Percentiles rank a stretch among this genome's conserved stretches.
Evolutionary conservation across 2,329 filamentous ascomycete species (phyloP).

Genomic region (Cladosporium cucumerinum): DNA sequence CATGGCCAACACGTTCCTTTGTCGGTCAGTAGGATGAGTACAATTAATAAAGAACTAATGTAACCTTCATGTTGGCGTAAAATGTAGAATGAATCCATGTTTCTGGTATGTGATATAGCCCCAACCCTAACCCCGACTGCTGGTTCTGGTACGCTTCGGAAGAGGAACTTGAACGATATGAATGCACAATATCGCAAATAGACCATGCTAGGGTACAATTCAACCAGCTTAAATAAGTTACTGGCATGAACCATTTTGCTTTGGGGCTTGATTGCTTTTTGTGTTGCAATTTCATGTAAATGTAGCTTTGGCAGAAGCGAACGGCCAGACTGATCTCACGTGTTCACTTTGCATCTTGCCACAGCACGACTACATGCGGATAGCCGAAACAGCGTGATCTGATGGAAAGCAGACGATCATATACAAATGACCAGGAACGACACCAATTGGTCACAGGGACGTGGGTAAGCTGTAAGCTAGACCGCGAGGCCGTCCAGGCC

Average conservation of each 20-base stretch:
- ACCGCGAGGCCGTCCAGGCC: too few relatives aligned
- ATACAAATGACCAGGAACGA: too few relatives aligned
- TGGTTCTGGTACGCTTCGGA: background rate
- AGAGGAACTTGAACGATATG: background rate
- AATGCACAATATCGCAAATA: background rate
- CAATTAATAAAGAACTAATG: background rate
- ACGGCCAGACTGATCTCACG: background rate
- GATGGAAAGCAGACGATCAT: too few relatives aligned
- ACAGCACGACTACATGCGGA: too few relatives aligned
- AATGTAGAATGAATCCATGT: too few relatives aligned
- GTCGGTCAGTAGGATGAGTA: background rate
- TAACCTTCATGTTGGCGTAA: too few relatives aligned
- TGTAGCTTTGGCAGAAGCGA: background rate
- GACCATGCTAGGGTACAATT: background rate
- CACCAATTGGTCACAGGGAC: too few relatives aligned
- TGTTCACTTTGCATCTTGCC: too few relatives aligned
- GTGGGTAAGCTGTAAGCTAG: background rate
- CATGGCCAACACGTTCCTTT: background rate
- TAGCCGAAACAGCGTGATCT: too few relatives aligned
- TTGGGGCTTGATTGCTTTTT: background rate
- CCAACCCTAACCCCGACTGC: background rate
- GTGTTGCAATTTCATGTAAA: background rate
- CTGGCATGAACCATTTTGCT: background rate
- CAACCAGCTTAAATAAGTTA: too few relatives aligned
- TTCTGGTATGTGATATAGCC: background rate